A percentile compares a stretch with the other conserved stretches of the same genome.
These are phyloP conservation scores for Stephania cephalantha DNA, from an alignment of 164 flowering plant species.

Conservation along the genomic window DNA sequence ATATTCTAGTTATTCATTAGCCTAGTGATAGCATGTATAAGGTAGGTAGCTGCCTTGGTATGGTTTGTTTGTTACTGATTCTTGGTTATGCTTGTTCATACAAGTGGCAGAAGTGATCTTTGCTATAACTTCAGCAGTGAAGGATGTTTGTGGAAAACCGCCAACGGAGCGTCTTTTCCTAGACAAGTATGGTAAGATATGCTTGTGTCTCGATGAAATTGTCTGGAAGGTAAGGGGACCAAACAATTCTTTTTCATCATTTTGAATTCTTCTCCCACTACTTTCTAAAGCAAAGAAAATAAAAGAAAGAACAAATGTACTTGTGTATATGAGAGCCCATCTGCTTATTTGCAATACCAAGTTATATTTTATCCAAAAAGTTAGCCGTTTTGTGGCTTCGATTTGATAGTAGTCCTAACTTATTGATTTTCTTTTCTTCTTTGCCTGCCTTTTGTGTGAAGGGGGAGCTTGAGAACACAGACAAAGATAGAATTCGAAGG, in stretches of 20 bases:
- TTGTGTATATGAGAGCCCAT: too few species aligned
- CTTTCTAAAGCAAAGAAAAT: too few species aligned
- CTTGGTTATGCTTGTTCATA: slow-evolving; percentile 14
- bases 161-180: slow-evolving; percentile 93
- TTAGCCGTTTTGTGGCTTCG: background rate
- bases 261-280: background rate
- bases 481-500: slow-evolving; percentile 49
- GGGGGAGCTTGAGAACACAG: slow-evolving; percentile 70
- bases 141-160: slow-evolving; percentile 91
- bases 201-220: slow-evolving; percentile 86
- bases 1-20: background rate
- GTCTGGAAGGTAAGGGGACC: slow-evolving; percentile 68
- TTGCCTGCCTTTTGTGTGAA: slow-evolving; percentile 14
- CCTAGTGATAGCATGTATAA: background rate
- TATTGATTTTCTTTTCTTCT: background rate
- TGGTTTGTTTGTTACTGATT: background rate
- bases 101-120: slow-evolving; percentile 89
- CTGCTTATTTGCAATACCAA: too few species aligned
- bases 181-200: slow-evolving; percentile 86
- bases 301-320: too few species aligned
- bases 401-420: background rate
- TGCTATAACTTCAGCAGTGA: slow-evolving; percentile 76
- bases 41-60: background rate
- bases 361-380: too few species aligned
- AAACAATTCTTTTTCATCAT: background rate